Evolutionary conservation across 768 basidiomycete genomes (phyloP).

Genomic region (Fomitopsis pulvina): DNA sequence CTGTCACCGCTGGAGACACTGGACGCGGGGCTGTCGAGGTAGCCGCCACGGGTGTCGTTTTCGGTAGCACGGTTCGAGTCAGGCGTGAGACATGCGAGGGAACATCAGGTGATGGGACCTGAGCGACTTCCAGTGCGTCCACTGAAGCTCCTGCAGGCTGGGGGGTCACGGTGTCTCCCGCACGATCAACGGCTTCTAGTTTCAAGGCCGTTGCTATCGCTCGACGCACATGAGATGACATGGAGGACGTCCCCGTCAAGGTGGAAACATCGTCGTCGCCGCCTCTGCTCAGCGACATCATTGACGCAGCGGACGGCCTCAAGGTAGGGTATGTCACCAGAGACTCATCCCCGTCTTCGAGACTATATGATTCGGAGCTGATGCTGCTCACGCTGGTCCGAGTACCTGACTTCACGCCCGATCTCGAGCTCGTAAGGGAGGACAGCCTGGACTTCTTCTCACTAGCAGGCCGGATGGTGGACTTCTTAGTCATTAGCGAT

Average conservation of each 20-base stretch:
- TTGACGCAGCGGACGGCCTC: constrained; percentile 60
- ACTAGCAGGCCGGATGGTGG: constrained; percentile 1
- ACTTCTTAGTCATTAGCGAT: constrained; percentile 13
- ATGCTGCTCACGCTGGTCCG: constrained; percentile 29
- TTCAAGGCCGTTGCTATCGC: constrained; percentile 66
- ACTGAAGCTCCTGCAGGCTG: not conserved
- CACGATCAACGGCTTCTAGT: constrained; percentile 45
- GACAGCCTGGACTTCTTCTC: constrained; percentile 57
- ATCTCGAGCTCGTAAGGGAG: constrained; percentile 58
- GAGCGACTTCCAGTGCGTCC: not conserved
- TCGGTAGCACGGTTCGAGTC: not conserved
- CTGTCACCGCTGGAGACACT: not conserved
- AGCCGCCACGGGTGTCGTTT: not conserved
- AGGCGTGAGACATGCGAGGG: too few species aligned
- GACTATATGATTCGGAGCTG: constrained; percentile 47
- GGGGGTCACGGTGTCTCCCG: not conserved
- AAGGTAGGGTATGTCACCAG: constrained; percentile 68
- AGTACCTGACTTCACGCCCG: constrained; percentile 34
- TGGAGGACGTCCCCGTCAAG: constrained; percentile 35
- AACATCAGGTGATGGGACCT: too few species aligned
- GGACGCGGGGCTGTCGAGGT: not conserved
- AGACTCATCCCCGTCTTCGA: constrained; percentile 32
- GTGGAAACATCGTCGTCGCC: constrained; percentile 11
- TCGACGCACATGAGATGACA: constrained; percentile 53
- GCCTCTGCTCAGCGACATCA: constrained; percentile 17